Evolutionary conservation across 2,329 filamentous ascomycete species (phyloP).

Genomic region (Didymellaceae sp.): DNA sequence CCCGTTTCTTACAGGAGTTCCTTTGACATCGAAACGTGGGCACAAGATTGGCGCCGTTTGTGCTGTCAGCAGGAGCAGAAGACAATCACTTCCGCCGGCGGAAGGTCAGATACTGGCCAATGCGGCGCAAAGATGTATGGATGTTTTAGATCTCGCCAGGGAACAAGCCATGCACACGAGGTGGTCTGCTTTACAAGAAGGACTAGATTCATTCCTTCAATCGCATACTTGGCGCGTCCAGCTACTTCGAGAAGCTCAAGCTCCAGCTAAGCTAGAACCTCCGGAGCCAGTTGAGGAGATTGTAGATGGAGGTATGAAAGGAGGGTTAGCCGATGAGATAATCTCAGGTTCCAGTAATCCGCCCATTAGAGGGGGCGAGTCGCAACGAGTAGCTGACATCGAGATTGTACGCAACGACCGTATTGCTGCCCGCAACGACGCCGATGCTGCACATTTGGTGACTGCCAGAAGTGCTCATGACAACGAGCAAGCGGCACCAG

Average conservation of each 20-base stretch:
- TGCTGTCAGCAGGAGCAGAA: conserved; percentile 9
- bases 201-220: conserved; percentile 10
- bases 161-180: conserved; percentile 14
- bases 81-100: neutral
- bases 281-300: neutral
- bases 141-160: conserved; percentile 17
- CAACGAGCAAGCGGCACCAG: neutral
- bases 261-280: neutral
- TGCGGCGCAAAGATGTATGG: conserved; percentile 17
- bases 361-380: conserved; percentile 1
- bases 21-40: conserved; percentile 13
- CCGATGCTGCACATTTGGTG: neutral
- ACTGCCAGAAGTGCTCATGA: too few relatives aligned
- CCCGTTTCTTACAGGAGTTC: conserved; percentile 17
- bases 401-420: neutral
- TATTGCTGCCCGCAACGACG: neutral
- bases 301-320: neutral
- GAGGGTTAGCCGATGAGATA: neutral
- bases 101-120: conserved; percentile 12
- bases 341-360: neutral
- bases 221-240: conserved; percentile 1
- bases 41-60: conserved; percentile 22
- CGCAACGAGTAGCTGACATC: neutral
- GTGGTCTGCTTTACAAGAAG: conserved; percentile 4
- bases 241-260: conserved; percentile 2